These are phyloP conservation scores for Pichia gijzeniarum DNA, from an alignment of 805 yeast genomes.

Conservation along the genomic window DNA sequence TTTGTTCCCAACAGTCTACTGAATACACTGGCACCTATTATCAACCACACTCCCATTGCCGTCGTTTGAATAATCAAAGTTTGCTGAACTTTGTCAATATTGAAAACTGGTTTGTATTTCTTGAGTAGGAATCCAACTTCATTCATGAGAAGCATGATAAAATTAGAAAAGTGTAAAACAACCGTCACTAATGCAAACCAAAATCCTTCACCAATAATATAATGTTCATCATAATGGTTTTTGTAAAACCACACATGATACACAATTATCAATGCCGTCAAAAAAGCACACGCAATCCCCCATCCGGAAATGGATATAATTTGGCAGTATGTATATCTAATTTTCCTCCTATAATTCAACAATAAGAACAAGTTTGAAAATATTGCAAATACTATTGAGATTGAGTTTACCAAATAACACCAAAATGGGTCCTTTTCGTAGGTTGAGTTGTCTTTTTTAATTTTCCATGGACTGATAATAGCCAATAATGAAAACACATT, in stretches of 20 bases:
- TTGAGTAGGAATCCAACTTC: slow-evolving; percentile 51
- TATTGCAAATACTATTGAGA: slow-evolving; percentile 60
- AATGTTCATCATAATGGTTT: slow-evolving; percentile 15
- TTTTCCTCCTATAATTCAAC: slow-evolving; percentile 56
- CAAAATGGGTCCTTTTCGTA: slow-evolving; percentile 21
- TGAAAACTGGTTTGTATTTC: slow-evolving; percentile 66
- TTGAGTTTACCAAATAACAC: slow-evolving; percentile 50
- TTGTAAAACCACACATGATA: slow-evolving; percentile 21
- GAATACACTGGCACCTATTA: slow-evolving; percentile 62
- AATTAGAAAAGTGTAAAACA: slow-evolving; percentile 52
- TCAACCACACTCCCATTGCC: slow-evolving; percentile 60
- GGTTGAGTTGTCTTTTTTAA: slow-evolving; percentile 7
- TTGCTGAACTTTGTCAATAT: slow-evolving; percentile 60
- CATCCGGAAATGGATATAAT: slow-evolving; percentile 56
- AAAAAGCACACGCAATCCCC: slow-evolving; percentile 49
- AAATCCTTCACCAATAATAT: slow-evolving; percentile 53
- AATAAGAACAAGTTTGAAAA: slow-evolving; percentile 63
- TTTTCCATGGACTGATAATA: slow-evolving; percentile 59
- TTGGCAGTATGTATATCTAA: slow-evolving; percentile 58
- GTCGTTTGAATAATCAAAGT: slow-evolving; percentile 67
- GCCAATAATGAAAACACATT: slow-evolving; percentile 70
- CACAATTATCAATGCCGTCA: slow-evolving; percentile 43
- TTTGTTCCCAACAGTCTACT: slow-evolving; percentile 38
- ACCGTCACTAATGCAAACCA: slow-evolving; percentile 73
- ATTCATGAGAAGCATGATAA: slow-evolving; percentile 47